Percentiles rank a stretch among this genome's conserved stretches.
These are phyloP conservation scores for Sarcodon aspratus DNA, from an alignment of 768 basidiomycete genomes.

Conservation along the genomic window DNA sequence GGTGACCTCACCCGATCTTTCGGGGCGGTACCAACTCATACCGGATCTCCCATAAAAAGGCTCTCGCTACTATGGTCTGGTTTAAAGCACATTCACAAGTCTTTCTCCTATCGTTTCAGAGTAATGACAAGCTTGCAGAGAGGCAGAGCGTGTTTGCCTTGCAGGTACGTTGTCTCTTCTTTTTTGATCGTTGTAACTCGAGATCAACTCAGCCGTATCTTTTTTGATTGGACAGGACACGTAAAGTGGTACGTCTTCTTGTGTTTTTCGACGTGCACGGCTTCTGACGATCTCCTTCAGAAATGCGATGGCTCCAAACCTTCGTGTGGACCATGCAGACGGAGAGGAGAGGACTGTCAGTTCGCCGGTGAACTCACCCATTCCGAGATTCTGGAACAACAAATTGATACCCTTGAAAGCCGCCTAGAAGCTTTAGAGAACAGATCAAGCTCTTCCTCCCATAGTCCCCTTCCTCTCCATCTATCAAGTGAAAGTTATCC, in stretches of 20 bases:
- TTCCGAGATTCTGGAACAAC: conserved; percentile 48
- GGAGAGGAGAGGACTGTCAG: conserved; percentile 55
- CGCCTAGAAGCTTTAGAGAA: conserved; percentile 22
- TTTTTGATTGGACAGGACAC: background rate
- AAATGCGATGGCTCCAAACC: conserved; percentile 59
- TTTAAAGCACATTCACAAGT: too few relatives aligned
- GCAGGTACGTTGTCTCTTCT: background rate
- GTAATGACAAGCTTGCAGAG: background rate
- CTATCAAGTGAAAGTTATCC: conserved; percentile 5
- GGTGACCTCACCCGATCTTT: too few relatives aligned
- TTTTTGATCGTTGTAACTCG: background rate
- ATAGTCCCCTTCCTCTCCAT: conserved; percentile 4
- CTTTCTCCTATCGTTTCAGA: too few relatives aligned
- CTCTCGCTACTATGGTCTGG: too few relatives aligned
- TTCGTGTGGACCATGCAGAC: conserved; percentile 49
- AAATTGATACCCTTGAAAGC: conserved; percentile 40
- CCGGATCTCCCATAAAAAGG: too few relatives aligned
- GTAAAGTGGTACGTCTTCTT: background rate
- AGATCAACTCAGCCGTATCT: background rate
- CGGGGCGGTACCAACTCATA: too few relatives aligned
- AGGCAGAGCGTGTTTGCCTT: conserved; percentile 1
- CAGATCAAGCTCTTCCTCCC: too few relatives aligned
- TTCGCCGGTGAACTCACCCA: conserved; percentile 50
- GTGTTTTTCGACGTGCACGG: background rate
- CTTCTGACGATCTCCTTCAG: conserved; percentile 16